A percentile compares a stretch with the other conserved stretches of the same genome.
These are phyloP conservation scores for Talaromyces sp. DNA, from an alignment of 2,329 filamentous ascomycete species.

Conservation along the genomic window DNA sequence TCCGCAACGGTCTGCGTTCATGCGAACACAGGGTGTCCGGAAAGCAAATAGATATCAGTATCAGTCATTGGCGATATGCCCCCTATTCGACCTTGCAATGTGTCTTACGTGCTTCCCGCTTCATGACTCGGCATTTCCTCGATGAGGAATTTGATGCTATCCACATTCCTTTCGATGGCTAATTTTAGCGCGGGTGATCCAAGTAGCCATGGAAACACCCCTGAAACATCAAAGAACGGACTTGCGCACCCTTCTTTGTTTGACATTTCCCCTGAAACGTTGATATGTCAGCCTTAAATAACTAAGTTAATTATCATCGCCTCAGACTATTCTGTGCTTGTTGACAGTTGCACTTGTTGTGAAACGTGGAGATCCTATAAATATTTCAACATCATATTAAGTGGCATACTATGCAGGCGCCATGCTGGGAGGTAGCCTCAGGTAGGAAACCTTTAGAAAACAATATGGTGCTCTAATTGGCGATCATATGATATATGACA, in stretches of 20 bases:
- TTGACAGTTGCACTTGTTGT: not conserved
- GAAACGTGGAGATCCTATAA: not conserved
- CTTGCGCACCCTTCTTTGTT: not conserved
- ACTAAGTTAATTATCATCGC: no score
- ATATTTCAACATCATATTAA: no score
- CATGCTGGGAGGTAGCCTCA: no score
- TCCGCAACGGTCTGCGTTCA: not conserved
- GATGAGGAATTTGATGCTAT: not conserved
- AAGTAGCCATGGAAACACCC: not conserved
- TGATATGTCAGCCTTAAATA: not conserved
- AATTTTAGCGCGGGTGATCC: not conserved
- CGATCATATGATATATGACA: not conserved
- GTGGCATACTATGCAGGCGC: no score
- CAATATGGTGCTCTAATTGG: no score
- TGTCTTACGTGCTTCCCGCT: not conserved
- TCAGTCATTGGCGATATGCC: not conserved
- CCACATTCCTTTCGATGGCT: not conserved
- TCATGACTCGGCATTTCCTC: not conserved
- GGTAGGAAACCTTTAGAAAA: no score
- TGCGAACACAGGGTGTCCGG: not conserved
- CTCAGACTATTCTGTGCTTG: no score
- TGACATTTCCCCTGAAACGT: not conserved
- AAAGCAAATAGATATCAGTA: not conserved
- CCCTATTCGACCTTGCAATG: not conserved
- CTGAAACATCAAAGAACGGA: not conserved